These are phyloP conservation scores for Elaeis guineensis DNA, from an alignment of 176 grass and related monocot genomes.

Conservation along the genomic window DNA sequence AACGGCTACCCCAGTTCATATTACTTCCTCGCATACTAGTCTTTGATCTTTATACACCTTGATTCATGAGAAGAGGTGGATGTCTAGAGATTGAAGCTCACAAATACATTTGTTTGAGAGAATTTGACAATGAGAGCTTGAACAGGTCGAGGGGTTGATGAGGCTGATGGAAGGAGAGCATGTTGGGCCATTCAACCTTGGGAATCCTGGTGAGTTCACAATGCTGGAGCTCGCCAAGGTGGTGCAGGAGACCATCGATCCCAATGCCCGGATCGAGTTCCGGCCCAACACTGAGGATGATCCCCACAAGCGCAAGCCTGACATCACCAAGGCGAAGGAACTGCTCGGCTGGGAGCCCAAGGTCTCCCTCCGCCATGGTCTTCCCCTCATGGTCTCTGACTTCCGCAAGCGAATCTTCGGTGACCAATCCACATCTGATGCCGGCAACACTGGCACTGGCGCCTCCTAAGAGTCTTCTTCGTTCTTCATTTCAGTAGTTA, in stretches of 20 bases:
- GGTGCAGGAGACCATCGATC: conserved; percentile 10
- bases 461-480: not conserved
- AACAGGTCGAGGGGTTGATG: not conserved
- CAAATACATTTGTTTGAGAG: no score
- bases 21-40: no score
- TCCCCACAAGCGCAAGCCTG: conserved; percentile 15
- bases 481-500: no score
- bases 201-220: conserved; percentile 5
- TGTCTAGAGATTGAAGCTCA: no score
- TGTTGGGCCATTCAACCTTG: conserved; percentile 9
- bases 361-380: conserved; percentile 3
- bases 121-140: no score
- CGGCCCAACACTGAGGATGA: conserved; percentile 8
- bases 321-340: conserved; percentile 9
- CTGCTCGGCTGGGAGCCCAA: conserved; percentile 12
- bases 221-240: conserved; percentile 1
- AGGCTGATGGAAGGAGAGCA: conserved; percentile 10
- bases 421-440: not conserved
- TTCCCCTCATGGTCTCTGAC: conserved; percentile 11
- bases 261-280: conserved; percentile 3
- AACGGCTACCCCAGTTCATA: no score
- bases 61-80: no score
- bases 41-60: no score
- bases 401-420: conserved; percentile 4
- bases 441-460: no score